phyloP scores from a whole-genome alignment of 768 basidiomycete species.

The Coprinellus micaceus region DNA sequence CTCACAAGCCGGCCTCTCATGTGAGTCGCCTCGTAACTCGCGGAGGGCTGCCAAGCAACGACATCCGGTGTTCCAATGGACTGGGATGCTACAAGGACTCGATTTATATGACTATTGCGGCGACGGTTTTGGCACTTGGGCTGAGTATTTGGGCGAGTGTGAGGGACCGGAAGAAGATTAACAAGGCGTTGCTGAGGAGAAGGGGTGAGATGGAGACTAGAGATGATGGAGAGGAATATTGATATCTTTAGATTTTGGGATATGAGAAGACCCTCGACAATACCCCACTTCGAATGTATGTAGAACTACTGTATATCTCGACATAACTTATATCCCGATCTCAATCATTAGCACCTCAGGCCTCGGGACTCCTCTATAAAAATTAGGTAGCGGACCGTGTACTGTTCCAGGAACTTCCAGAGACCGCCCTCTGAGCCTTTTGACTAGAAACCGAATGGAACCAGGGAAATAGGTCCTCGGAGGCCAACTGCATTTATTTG shows the following conservation, averaged over 20 bases:
- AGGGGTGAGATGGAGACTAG: not conserved
- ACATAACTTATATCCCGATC: no score
- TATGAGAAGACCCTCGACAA: no score
- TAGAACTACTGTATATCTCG: no score
- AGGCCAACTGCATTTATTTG: no score
- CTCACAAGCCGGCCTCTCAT: not conserved
- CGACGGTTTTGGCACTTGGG: conserved; percentile 41
- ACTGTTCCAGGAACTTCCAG: no score
- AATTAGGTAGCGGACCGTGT: no score
- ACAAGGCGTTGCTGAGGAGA: conserved; percentile 2
- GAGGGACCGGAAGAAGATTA: conserved; percentile 40
- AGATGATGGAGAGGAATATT: not conserved
- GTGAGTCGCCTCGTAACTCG: not conserved
- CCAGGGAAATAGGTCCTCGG: no score
- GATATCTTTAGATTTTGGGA: not conserved
- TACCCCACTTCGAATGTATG: no score
- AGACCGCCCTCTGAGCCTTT: no score
- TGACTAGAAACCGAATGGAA: no score
- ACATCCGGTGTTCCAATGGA: conserved; percentile 50
- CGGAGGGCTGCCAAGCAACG: not conserved
- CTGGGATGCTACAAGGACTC: conserved; percentile 57
- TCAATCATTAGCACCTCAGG: no score
- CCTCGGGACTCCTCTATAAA: no score
- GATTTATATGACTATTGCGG: conserved; percentile 48
- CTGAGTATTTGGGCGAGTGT: conserved; percentile 51